Base-by-base conservation (phyloP, 129 eudicot species). In the Flaveria sonorensis region DNA sequence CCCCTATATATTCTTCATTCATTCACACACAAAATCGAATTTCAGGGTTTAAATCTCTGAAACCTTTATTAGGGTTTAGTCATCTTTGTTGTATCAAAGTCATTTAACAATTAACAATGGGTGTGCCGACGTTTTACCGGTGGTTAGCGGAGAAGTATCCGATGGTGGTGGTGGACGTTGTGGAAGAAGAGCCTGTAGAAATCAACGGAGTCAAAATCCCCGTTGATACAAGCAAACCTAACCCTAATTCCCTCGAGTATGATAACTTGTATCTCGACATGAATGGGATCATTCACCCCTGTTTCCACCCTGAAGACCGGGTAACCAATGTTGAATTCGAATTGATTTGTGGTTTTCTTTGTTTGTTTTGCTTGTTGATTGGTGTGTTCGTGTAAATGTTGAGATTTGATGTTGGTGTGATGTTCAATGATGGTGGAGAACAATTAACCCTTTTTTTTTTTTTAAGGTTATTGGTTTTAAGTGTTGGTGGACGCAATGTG, bases 111-210 rank as follows among this genome's bases (percentile, higher is more conserved):
- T 30, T 65, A 5, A 20, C 36, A 40, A 90, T 92, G 98, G 98
- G 98, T 15, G 97, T 94, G 5, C 98, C 98, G 87, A 88, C 98
- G 66, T 94, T 94, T 66, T 94, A 94, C 52, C 87, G 96, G 80
- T 94, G 98, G 98, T 47, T 94, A 53, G 98, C 97, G 23, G 98
- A 94, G 81, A 94, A 91, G 97, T 91, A 94, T 68, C 97, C 97
- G 10, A 79, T 94, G 93, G 86, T 87, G 32, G 84, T 91, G 36
- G 91, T 80, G 15, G 93, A 94, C 64, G 98, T 86, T 32, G 59
- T 90, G 6, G 98, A 94, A 70, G 97, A 91, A 78, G 93, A 87
- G 47, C 69, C 93, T 0, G 92, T 89, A 2, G 97, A 65, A 24
- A 89, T 94, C 59, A 86, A 88, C 36, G 97, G 96, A 7, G 75